Base-by-base conservation (phyloP, 345 rosid species). In the Arabidopsis suecica region DNA sequence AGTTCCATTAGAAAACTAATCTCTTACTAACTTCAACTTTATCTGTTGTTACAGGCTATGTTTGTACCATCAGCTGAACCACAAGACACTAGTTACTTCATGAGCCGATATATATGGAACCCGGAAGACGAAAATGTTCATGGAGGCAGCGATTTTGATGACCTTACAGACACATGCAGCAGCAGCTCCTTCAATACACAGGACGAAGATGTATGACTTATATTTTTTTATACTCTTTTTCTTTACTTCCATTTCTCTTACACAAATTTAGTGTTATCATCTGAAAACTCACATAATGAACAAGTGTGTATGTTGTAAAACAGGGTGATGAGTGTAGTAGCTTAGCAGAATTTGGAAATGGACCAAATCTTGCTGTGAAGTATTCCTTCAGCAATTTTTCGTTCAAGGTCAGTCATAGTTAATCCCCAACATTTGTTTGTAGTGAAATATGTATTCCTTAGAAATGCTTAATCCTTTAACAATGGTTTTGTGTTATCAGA, bases 381-480 rank as follows among this genome's bases (percentile, higher is more conserved):
- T 92, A 95, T 74, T 95, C 97, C 2, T 95, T 95, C 80, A 92
- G 97, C 79, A 95, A 95, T 79, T 95, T 95, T 83, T 92, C 98
- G 37, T 95, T 85, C 78, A 92, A 95, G 99, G 98, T 89, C 41
- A 79, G 86, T 61, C 14, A 28, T 28, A 38, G 5, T 42, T 37
- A 7, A 20, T 22, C 59, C 20, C 22, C 40, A 34, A 34, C 2
- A 37, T 41, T 5, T 4, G 5, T 55, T 23, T 56, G n/a, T 8
- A 30, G 38, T 55, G 18, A 7, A 25, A 14, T 37, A 61, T 54
- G 7, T 53, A 9, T 50, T 18, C 25, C n/a, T 38, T 20, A 20
- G 28, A 38, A 56, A 50, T 12, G 56, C 20, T 61, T 44, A 22
- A 42, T 9, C 7, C 16, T 71, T 74, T 44, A 36, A 34, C 47